A percentile compares a stretch with the other conserved stretches of the same genome.
Conservation (phyloP, 768 basidiomycete species). For the Suillus hirtellus region DNA sequence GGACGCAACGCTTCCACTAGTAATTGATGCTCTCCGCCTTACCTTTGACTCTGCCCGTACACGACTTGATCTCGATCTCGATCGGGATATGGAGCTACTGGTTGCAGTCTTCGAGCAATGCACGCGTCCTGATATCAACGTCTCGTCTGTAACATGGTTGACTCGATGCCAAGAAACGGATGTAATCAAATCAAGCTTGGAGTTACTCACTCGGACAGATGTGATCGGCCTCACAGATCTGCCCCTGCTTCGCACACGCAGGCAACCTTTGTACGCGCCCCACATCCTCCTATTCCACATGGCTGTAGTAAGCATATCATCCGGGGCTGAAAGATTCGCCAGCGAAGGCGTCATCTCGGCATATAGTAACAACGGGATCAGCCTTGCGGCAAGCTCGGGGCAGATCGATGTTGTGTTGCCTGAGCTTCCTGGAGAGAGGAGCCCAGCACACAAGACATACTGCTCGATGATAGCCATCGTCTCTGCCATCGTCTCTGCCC, state of each 20-base stretch:
- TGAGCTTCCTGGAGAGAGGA: conserved; percentile 73
- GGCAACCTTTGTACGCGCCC: conserved; percentile 70
- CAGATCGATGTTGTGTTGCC: conserved; percentile 64
- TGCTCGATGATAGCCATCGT: conserved; percentile 83
- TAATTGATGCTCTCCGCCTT: conserved; percentile 65
- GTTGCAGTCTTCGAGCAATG: conserved; percentile 85
- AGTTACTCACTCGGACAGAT: conserved; percentile 68
- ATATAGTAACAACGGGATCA: conserved; percentile 83
- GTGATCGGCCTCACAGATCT: conserved; percentile 70
- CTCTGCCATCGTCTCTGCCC: conserved; percentile 63
- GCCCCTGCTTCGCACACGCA: conserved; percentile 58
- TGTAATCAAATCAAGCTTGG: conserved; percentile 72
- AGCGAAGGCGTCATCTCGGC: conserved; percentile 79
- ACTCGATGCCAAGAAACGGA: conserved; percentile 78
- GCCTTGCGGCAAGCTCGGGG: conserved; percentile 73
- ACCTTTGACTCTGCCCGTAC: conserved; percentile 65
- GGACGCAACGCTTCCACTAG: conserved; percentile 61
- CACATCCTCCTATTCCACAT: conserved; percentile 87
- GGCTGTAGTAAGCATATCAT: conserved; percentile 71
- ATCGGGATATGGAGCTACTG: conserved; percentile 79
- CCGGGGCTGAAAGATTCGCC: conserved; percentile 83
- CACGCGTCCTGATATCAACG: conserved; percentile 64
- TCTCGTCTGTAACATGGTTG: conserved; percentile 77
- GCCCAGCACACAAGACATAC: conserved; percentile 79
- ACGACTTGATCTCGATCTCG: conserved; percentile 61